Percentiles rank a stretch among this genome's conserved stretches.
Evolutionary conservation across 2,329 filamentous ascomycete species (phyloP).

Genomic region (Paraconiothyrium brasiliense): DNA sequence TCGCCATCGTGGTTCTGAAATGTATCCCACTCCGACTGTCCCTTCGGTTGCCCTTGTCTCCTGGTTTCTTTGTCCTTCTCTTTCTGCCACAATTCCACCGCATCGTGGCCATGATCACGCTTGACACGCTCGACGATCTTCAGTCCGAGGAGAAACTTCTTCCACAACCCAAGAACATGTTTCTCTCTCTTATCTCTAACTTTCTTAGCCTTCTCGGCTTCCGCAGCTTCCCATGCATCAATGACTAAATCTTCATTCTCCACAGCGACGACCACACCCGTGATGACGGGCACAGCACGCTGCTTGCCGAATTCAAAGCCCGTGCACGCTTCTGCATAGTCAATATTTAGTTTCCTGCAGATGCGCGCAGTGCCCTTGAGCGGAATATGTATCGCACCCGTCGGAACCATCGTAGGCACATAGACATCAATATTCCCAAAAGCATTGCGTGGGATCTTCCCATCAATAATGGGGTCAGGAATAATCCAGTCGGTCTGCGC

Average conservation of each 20-base stretch:
- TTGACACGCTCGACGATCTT: slow-evolving; percentile 68
- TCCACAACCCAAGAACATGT: slow-evolving; percentile 78
- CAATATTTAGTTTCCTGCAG: slow-evolving; percentile 84
- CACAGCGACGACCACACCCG: slow-evolving; percentile 86
- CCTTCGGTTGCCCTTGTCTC: slow-evolving; percentile 63
- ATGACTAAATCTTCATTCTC: slow-evolving; percentile 79
- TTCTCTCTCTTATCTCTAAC: slow-evolving; percentile 86
- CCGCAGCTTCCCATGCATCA: slow-evolving; percentile 76
- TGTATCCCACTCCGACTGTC: slow-evolving; percentile 48
- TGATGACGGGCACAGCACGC: slow-evolving; percentile 90
- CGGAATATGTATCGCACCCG: slow-evolving; percentile 84
- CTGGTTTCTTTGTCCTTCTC: slow-evolving; percentile 64
- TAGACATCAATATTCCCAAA: slow-evolving; percentile 98
- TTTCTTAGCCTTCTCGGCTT: slow-evolving; percentile 77
- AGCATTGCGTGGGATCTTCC: slow-evolving; percentile 89
- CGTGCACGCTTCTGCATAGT: slow-evolving; percentile 92
- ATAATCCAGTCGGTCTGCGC: slow-evolving; percentile 97
- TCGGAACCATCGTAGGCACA: slow-evolving; percentile 89
- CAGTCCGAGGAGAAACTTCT: slow-evolving; percentile 85
- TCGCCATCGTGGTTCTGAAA: slow-evolving; percentile 38
- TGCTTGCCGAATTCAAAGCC: slow-evolving; percentile 97
- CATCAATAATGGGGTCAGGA: slow-evolving; percentile 82
- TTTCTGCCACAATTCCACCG: slow-evolving; percentile 7
- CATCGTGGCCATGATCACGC: slow-evolving; percentile 44
- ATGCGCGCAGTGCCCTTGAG: slow-evolving; percentile 79